A percentile compares a stretch with the other conserved stretches of the same genome.
phyloP scores from a whole-genome alignment of 257 asterid genomes.

The Solanum chilense region DNA sequence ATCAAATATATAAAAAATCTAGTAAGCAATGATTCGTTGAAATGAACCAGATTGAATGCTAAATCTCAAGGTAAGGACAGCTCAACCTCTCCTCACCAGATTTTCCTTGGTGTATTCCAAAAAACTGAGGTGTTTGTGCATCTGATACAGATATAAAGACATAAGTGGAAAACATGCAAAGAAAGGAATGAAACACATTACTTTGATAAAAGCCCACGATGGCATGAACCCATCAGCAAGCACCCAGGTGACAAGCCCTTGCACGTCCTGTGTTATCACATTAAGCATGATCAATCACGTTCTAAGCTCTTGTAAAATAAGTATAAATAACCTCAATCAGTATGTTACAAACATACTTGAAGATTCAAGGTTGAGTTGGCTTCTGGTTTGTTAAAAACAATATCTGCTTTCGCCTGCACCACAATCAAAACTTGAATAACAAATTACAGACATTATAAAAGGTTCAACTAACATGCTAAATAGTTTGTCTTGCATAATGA shows the following conservation, averaged over 20 bases:
- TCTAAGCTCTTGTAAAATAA: neutral
- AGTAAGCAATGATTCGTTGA: neutral
- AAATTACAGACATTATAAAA: neutral
- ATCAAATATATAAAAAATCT: neutral
- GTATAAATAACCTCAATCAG: neutral
- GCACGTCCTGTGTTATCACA: constrained; percentile 54
- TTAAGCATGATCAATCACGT: neutral
- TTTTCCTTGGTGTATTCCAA: neutral
- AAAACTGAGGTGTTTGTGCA: neutral
- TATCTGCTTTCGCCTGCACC: constrained; percentile 80
- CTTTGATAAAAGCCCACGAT: constrained; percentile 89
- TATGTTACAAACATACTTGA: constrained; percentile 28
- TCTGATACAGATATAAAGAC: neutral
- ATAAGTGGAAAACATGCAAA: neutral
- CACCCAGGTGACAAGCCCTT: constrained; percentile 94
- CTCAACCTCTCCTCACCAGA: neutral
- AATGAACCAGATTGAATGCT: neutral
- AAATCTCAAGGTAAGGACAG: neutral
- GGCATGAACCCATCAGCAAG: constrained; percentile 97
- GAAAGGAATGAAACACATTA: constrained; percentile 11
- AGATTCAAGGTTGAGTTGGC: constrained; percentile 64
- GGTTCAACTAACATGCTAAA: neutral
- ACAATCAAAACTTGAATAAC: neutral
- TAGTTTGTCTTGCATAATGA: neutral
- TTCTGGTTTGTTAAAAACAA: constrained; percentile 57